Percentiles rank a stretch among this genome's conserved stretches.
Conservation (phyloP, 257 asterid genomes). For the Penstemon newberryi region DNA sequence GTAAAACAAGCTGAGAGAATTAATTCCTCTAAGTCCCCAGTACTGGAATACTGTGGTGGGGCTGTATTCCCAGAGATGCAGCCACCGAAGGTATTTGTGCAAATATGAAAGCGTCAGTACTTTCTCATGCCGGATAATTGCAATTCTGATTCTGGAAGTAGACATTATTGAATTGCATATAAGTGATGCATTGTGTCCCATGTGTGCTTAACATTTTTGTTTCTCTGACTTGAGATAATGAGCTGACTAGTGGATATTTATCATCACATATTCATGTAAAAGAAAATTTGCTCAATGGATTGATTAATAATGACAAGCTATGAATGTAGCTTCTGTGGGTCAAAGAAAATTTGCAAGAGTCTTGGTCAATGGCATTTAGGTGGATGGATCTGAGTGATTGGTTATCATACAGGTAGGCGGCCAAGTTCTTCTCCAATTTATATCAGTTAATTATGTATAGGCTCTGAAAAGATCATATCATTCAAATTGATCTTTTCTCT, state of each 20-base stretch:
- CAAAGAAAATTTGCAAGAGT: slow-evolving; percentile 46
- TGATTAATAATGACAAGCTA: slow-evolving; percentile 24
- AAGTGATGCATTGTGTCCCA: background rate
- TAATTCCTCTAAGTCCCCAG: slow-evolving; percentile 84
- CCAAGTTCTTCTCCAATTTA: background rate
- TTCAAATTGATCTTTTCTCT: slow-evolving; percentile 26
- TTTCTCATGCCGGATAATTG: slow-evolving; percentile 20
- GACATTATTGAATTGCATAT: background rate
- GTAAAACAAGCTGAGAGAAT: slow-evolving; percentile 88
- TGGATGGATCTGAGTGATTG: slow-evolving; percentile 99
- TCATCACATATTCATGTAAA: background rate
- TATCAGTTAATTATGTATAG: slow-evolving; percentile 14
- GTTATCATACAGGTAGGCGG: slow-evolving; percentile 79
- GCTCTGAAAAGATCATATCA: background rate
- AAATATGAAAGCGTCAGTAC: slow-evolving; percentile 17
- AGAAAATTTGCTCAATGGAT: slow-evolving; percentile 4
- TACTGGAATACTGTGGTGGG: slow-evolving; percentile 93
- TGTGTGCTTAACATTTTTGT: background rate
- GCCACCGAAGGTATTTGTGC: slow-evolving; percentile 81
- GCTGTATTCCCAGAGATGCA: slow-evolving; percentile 95
- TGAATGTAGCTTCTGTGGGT: too few relatives aligned
- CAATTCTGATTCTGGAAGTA: slow-evolving; percentile 1
- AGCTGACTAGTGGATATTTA: slow-evolving; percentile 20
- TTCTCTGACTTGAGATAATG: slow-evolving; percentile 8
- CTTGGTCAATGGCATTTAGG: slow-evolving; percentile 91